These are phyloP conservation scores for Angophora floribunda DNA, from an alignment of 345 rosid genomes.

Conservation along the genomic window DNA sequence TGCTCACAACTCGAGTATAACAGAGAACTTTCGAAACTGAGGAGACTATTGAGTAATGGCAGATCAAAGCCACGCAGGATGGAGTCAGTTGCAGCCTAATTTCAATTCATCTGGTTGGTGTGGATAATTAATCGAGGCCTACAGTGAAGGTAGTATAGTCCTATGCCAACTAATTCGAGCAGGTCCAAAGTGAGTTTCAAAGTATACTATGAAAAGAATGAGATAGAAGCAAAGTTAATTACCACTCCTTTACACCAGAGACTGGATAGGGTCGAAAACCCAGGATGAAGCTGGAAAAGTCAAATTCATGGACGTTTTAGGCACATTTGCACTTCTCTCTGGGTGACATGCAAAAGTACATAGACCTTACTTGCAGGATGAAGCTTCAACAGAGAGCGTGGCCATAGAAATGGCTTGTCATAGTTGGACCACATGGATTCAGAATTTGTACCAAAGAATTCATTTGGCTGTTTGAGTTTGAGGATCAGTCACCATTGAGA, in stretches of 20 bases:
- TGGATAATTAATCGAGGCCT: background rate
- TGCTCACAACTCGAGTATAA: background rate
- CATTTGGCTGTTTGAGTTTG: background rate
- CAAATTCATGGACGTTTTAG: constrained; percentile 42
- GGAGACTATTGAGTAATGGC: background rate
- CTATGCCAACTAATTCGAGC: background rate
- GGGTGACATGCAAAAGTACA: constrained; percentile 49
- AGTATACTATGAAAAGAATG: background rate
- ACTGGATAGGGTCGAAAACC: constrained; percentile 70
- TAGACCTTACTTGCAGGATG: constrained; percentile 44
- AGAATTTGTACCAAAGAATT: background rate
- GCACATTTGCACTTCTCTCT: constrained; percentile 51
- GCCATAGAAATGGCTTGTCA: constrained; percentile 6
- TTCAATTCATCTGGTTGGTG: background rate
- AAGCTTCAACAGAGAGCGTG: constrained; percentile 1
- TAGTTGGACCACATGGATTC: background rate
- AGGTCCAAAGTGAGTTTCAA: background rate
- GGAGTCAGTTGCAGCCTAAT: background rate
- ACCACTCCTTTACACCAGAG: constrained; percentile 39
- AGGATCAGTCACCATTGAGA: background rate
- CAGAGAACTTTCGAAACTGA: background rate
- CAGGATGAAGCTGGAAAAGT: constrained; percentile 70
- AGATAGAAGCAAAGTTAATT: background rate
- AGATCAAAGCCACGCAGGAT: background rate
- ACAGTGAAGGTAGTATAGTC: background rate